phyloP scores from a whole-genome alignment of 2,329 filamentous ascomycete species.

The Colletotrichum navitas region DNA sequence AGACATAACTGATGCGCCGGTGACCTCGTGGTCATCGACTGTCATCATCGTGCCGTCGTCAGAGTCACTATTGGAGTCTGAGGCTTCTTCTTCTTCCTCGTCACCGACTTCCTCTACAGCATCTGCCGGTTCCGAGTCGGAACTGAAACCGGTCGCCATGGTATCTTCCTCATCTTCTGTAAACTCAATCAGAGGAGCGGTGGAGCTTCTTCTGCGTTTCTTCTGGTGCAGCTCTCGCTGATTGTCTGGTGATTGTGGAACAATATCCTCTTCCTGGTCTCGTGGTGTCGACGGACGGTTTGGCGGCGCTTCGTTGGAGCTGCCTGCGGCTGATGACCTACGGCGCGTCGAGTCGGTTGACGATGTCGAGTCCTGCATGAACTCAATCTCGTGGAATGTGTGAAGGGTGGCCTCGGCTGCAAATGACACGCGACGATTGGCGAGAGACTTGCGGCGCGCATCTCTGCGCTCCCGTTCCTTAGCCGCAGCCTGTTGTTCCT shows the following conservation, averaged over 20 bases:
- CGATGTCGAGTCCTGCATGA: slow-evolving; percentile 87
- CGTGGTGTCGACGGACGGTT: slow-evolving; percentile 73
- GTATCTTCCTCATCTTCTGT: slow-evolving; percentile 75
- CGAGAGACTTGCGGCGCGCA: slow-evolving; percentile 90
- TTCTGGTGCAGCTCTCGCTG: slow-evolving; percentile 72
- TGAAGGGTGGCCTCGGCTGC: slow-evolving; percentile 97
- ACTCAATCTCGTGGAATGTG: slow-evolving; percentile 95
- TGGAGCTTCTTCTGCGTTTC: slow-evolving; percentile 73
- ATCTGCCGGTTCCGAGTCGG: slow-evolving; percentile 70
- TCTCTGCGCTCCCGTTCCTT: slow-evolving; percentile 82
- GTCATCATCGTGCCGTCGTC: slow-evolving; percentile 87
- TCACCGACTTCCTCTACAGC: slow-evolving; percentile 68
- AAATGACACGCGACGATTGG: slow-evolving; percentile 94
- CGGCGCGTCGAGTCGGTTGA: slow-evolving; percentile 82
- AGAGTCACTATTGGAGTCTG: slow-evolving; percentile 67
- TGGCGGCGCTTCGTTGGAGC: slow-evolving; percentile 43
- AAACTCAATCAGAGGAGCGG: slow-evolving; percentile 73
- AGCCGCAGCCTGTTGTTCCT: slow-evolving; percentile 77
- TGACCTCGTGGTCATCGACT: slow-evolving; percentile 82
- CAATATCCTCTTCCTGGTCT: slow-evolving; percentile 69
- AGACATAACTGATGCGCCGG: slow-evolving; percentile 75
- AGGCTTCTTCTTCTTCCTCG: slow-evolving; percentile 59
- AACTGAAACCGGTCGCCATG: slow-evolving; percentile 83
- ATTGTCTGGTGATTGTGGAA: slow-evolving; percentile 71
- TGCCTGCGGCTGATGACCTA: slow-evolving; percentile 69